A percentile compares a stretch with the other conserved stretches of the same genome.
Conservation (phyloP, 805 yeast genomes). For the Candida vartiovaarae region DNA sequence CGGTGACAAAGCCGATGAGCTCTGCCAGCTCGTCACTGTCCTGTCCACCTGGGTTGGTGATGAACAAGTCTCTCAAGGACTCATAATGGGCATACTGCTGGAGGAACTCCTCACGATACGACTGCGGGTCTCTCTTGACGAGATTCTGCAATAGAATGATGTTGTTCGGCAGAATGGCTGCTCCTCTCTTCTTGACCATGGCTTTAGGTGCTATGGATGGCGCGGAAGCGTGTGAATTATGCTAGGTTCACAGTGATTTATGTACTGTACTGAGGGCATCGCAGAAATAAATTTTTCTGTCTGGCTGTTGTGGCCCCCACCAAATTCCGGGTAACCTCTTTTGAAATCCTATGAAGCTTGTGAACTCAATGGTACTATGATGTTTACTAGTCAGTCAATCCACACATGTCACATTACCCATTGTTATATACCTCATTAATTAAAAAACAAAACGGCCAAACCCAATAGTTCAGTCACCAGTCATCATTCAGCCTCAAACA, state of each 20-base stretch:
- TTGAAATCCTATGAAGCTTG: not conserved
- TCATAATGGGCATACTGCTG: slow-evolving; percentile 92
- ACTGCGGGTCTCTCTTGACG: slow-evolving; percentile 89
- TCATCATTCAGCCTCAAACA: slow-evolving; percentile 24
- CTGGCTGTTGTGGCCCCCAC: not conserved
- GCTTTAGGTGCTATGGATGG: too few species aligned
- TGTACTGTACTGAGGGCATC: not conserved
- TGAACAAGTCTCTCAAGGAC: slow-evolving; percentile 80
- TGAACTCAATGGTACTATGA: too few species aligned
- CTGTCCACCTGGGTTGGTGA: slow-evolving; percentile 54
- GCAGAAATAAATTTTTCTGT: not conserved
- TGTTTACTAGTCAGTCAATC: too few species aligned
- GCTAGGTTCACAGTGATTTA: too few species aligned
- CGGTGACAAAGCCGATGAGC: slow-evolving; percentile 83
- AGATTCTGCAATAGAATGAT: slow-evolving; percentile 86
- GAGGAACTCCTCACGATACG: slow-evolving; percentile 88
- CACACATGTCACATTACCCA: not conserved
- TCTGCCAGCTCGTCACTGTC: slow-evolving; percentile 57
- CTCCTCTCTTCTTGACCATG: slow-evolving; percentile 87
- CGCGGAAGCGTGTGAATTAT: too few species aligned
- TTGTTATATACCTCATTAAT: not conserved
- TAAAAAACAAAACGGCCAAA: not conserved
- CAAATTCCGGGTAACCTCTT: slow-evolving; percentile 14
- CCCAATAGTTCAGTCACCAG: not conserved
- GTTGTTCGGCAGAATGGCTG: slow-evolving; percentile 88